Evolutionary conservation across 1,139 yeast genomes (phyloP), one percentile per base, ranked within the genome.

Genomic region (Pneumocystis murina): DNA sequence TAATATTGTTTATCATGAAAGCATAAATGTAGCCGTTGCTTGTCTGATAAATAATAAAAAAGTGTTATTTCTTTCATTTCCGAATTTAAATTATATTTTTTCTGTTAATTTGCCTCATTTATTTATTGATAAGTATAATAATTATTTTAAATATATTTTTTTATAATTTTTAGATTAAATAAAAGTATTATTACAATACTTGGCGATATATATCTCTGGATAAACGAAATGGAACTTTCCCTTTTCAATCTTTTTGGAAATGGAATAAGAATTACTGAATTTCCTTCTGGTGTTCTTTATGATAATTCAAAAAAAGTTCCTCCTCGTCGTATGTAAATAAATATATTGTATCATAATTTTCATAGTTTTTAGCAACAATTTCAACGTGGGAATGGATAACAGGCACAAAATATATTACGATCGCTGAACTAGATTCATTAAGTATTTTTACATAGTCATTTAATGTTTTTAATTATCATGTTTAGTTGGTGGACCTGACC

Each of bases 311-410:
- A 48, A 30, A 48, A 48, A 24, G n/a, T 24, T 48, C 55, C 55
- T 48, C 33, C 28, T 20, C 55, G 55, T 12, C n/a, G 62, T 65
- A 41, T 69, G 69, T 30, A 71, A 68, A 16, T 72, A 72, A 33
- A 69, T 69, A 20, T 68, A 69, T 48, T 24, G 3, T 2, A 64
- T 67, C 2, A 76, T 78, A 60, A 76, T 75, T 55, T 20, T 82
- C 87, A 14, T 95, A 96, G 0, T 82, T 84, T 33, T 79, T 97
- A 61, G 98, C 98, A 0, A 79, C 83, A 3, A 84, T 88, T 5
- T 83, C 90, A 62, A 83, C 95, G 0, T 77, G 88, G 63, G 94
- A 86, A 74, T 87, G 97, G 95, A 89, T 94, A 12, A 84, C 85
- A 69, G 96, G 96, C 5, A 80, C 85, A 1, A 82, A 81, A 58